These are phyloP conservation scores for Moringa oleifera DNA, from an alignment of 345 rosid species.

Conservation along the genomic window DNA sequence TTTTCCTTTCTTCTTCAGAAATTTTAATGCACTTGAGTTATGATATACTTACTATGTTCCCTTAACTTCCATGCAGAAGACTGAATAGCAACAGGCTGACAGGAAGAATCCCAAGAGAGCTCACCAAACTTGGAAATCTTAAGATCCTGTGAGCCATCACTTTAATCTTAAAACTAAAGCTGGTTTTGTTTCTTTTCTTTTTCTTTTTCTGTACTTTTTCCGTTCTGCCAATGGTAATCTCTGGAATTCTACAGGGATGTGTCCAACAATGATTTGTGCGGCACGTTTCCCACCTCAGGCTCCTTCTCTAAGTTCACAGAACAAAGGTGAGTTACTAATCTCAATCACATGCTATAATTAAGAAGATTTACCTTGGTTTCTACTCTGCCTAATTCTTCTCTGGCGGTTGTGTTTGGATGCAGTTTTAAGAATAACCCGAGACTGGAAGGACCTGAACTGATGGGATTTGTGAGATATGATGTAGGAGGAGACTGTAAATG, in stretches of 20 bases:
- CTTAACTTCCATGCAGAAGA: slow-evolving; percentile 34
- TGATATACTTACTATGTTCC: neutral
- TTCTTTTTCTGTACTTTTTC: neutral
- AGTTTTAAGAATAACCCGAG: slow-evolving; percentile 55
- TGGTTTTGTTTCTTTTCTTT: too few species aligned
- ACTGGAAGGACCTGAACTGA: slow-evolving; percentile 69
- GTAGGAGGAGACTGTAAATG: slow-evolving; percentile 39
- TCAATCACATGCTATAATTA: neutral
- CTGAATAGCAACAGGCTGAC: slow-evolving; percentile 55
- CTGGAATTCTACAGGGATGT: slow-evolving; percentile 39
- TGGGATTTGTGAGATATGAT: slow-evolving; percentile 73
- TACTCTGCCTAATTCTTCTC: neutral
- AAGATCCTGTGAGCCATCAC: slow-evolving; percentile 50
- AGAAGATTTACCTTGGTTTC: neutral
- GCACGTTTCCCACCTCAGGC: slow-evolving; percentile 63
- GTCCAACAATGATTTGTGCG: slow-evolving; percentile 62
- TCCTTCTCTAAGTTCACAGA: slow-evolving; percentile 58
- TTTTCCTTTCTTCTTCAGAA: too few species aligned
- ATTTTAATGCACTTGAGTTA: too few species aligned
- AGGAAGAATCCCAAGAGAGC: slow-evolving; percentile 65
- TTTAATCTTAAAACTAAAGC: neutral
- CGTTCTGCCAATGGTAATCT: neutral
- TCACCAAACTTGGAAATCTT: slow-evolving; percentile 47
- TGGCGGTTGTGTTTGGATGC: slow-evolving; percentile 9
- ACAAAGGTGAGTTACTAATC: slow-evolving; percentile 36